These are phyloP conservation scores for Microdochium bolleyi DNA, from an alignment of 2,329 filamentous ascomycete species.

Conservation along the genomic window DNA sequence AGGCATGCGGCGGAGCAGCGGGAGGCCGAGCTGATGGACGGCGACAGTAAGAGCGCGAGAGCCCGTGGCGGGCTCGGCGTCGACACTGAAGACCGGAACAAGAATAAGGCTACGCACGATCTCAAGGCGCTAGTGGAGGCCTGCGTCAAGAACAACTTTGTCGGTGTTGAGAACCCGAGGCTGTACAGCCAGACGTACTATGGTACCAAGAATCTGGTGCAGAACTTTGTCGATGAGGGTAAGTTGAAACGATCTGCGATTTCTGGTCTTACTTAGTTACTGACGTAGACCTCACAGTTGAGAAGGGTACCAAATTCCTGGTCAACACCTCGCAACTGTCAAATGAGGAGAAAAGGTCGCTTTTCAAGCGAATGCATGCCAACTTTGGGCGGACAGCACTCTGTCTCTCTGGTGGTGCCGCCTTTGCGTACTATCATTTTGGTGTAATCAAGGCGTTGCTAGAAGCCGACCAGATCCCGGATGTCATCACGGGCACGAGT, in stretches of 20 bases:
- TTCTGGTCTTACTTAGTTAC: no score
- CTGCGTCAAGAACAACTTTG: constrained; percentile 97
- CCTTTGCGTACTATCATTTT: constrained; percentile 95
- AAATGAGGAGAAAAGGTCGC: constrained; percentile 63
- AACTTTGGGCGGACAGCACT: constrained; percentile 91
- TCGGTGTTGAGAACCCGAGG: constrained; percentile 84
- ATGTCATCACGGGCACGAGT: constrained; percentile 94
- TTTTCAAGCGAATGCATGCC: constrained; percentile 83
- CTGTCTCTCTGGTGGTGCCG: constrained; percentile 86
- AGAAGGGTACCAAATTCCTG: constrained; percentile 59
- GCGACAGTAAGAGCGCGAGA: constrained; percentile 10
- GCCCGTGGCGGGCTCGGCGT: constrained; percentile 6
- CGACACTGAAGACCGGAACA: constrained; percentile 18
- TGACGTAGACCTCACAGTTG: no score
- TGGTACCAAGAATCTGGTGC: constrained; percentile 90
- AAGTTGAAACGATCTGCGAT: no score
- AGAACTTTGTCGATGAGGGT: constrained; percentile 83
- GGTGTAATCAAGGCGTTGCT: constrained; percentile 85
- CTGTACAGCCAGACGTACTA: constrained; percentile 98
- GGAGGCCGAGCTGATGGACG: constrained; percentile 27
- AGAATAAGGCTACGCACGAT: constrained; percentile 58
- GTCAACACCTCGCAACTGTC: constrained; percentile 59
- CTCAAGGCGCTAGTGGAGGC: constrained; percentile 73
- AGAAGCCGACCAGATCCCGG: constrained; percentile 76
- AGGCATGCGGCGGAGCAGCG: constrained; percentile 49